Evolutionary conservation across 2,329 filamentous ascomycete species (phyloP), one percentile per base, ranked within the genome.

Genomic region (Rosellinia necatrix): DNA sequence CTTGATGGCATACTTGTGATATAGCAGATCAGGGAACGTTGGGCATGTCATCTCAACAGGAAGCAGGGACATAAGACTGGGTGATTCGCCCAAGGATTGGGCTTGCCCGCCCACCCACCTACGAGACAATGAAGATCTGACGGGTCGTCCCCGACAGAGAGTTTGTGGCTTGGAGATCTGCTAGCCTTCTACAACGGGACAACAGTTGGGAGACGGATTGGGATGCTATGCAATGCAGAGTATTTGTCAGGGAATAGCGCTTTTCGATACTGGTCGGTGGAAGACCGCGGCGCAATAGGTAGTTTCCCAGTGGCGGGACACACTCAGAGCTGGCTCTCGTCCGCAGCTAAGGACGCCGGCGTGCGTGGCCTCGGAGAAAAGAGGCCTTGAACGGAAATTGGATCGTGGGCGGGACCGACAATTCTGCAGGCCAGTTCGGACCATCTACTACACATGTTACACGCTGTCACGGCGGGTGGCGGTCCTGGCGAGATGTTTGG

Each of bases 81-180:
- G 61, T 62, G 62, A 66, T 64, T 49, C 35, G 52, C 60, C 57
- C 62, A 62, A 61, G 64, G 61, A 47, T 38, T n/a, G n/a, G n/a
- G n/a, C 30, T 37, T 27, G 27, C 22, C 24, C 29, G 30, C 19
- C 29, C 29, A 15, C 35, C 27, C 43, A 40, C 29, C 40, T 27
- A 41, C 25, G 27, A 29, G 48, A 47, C 24, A 38, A 32, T 19
- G 41, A 19, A 53, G 21, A 50, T 53, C 29, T 41, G 53, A 52
- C 56, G 52, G 25, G 48, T 53, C 55, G 41, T 49, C 24, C 24
- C 53, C 41, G 30, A 61, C 53, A 53, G 51, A 56, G 56, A 59
- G 60, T 53, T 53, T 54, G 42, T 66, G 61, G 58, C 55, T 58
- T 42, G 25, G 35, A 34, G 24, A 30, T 32, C 15, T 58, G 58